Percentiles rank a stretch among this genome's conserved stretches.
These are phyloP conservation scores for Arabis hirsuta DNA, from an alignment of 345 rosid species.

Conservation along the genomic window DNA sequence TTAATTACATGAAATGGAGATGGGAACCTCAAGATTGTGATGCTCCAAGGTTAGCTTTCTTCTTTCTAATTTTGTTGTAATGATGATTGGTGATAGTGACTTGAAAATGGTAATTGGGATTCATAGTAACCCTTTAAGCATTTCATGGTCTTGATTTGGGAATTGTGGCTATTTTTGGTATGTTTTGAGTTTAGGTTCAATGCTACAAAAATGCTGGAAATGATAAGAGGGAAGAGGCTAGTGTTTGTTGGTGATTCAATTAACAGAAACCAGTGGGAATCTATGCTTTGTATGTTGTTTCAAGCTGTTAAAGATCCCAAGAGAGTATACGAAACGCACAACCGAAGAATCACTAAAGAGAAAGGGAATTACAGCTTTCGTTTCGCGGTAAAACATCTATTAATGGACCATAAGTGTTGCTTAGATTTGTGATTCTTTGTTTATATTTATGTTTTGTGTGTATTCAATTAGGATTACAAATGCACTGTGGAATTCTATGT, in stretches of 20 bases:
- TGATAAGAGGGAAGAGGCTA: slow-evolving; percentile 84
- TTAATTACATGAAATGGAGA: slow-evolving; percentile 75
- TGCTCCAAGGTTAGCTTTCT: slow-evolving; percentile 62
- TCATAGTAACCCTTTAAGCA: no score
- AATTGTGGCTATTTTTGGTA: slow-evolving; percentile 20
- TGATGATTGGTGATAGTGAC: slow-evolving; percentile 21
- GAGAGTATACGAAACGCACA: slow-evolving; percentile 80
- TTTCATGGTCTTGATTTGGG: slow-evolving; percentile 17
- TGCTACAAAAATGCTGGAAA: slow-evolving; percentile 73
- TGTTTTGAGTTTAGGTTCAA: slow-evolving; percentile 61
- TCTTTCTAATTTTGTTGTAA: slow-evolving; percentile 11
- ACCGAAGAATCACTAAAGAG: slow-evolving; percentile 82
- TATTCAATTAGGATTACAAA: slow-evolving; percentile 67
- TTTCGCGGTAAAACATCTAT: slow-evolving; percentile 60
- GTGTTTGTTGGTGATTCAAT: slow-evolving; percentile 97
- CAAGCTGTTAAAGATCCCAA: slow-evolving; percentile 74
- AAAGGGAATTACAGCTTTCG: slow-evolving; percentile 87
- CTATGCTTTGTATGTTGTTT: slow-evolving; percentile 85
- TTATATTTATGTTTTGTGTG: slow-evolving; percentile 17
- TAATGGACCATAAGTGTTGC: slow-evolving; percentile 16
- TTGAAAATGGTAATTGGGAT: no score
- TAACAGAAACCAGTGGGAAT: slow-evolving; percentile 97
- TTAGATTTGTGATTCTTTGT: background rate
- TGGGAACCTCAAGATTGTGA: slow-evolving; percentile 84
- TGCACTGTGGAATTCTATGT: slow-evolving; percentile 89